Base-by-base conservation (phyloP, 2,329 filamentous ascomycete species). In the Trichoderma guizhouense region DNA sequence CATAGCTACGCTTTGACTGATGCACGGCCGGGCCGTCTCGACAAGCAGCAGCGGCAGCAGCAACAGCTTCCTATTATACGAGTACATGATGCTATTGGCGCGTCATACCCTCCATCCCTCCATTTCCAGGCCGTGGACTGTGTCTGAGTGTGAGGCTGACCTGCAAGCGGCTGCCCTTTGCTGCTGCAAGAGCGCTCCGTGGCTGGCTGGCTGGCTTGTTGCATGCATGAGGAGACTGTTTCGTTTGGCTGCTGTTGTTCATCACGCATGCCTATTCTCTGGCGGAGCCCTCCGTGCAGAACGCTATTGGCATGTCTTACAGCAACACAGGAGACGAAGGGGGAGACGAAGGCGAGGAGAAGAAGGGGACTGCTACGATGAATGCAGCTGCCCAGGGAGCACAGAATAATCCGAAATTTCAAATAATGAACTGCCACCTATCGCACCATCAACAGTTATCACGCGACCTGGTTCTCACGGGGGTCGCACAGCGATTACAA, bases 121-220 rank as follows among this genome's bases (percentile, higher is more conserved):
- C 47, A 7, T 65, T 60, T 36, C 15, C 26, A 32, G 63, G 24
- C 36, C 5, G 24, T 26, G 67, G 69, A 71, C 15, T 43, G 18
- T n/a, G 39, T 36, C 28, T 32, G 24, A 55, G 58, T 28, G 60
- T 28, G 60, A 70, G 68, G 68, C 43, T 64, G 43, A 55, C 47
- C 43, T 70, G 58, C 60, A 57, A 47, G 69, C 34, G 21, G 62
- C 34, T 36, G 14, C 69, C 39, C 47, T 55, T 36, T 60, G 2
- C 47, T 55, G 62, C 24, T 69, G 11, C 58, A 53, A 47, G 51
- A 30, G 26, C 66, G 21, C 43, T 55, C 53, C 26, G 71, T 70
- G 65, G 71, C 60, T 70, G 58, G 71, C 60, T 70, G 58, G 71
- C 65, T 72, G 66, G 57, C 66, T 60, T 18, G 60, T n/a, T 64